A percentile compares a stretch with the other conserved stretches of the same genome.
Evolutionary conservation across 208 protist species (phyloP).

Genomic region (Porcisia hertigi): DNA sequence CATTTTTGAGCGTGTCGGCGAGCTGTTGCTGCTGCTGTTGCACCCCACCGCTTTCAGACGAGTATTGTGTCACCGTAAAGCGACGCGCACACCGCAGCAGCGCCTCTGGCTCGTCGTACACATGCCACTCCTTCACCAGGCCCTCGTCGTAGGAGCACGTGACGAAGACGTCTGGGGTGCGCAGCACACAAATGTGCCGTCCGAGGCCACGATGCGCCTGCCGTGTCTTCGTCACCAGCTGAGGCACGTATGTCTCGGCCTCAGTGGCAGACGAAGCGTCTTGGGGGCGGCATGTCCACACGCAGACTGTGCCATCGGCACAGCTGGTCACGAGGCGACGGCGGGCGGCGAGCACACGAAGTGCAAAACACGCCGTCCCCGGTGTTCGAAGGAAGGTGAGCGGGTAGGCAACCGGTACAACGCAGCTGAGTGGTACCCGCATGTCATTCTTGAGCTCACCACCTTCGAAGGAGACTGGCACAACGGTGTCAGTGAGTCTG

Average conservation of each 20-base stretch:
- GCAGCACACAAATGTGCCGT: conserved; percentile 58
- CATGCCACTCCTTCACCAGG: conserved; percentile 84
- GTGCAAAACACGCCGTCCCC: conserved; percentile 50
- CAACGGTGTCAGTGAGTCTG: conserved; percentile 38
- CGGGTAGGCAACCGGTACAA: conserved; percentile 73
- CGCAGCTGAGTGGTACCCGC: conserved; percentile 56
- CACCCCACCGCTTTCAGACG: conserved; percentile 5
- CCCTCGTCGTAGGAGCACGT: conserved; percentile 72
- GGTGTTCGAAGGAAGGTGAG: conserved; percentile 40
- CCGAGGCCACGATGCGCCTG: conserved; percentile 39
- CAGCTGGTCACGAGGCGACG: conserved; percentile 56
- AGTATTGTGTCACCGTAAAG: conserved; percentile 43
- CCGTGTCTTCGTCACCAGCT: conserved; percentile 29
- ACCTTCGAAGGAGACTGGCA: conserved; percentile 56
- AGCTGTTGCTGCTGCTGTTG: conserved; percentile 6
- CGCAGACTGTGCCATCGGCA: conserved; percentile 49
- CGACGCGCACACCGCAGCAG: conserved; percentile 64
- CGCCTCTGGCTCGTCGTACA: conserved; percentile 74
- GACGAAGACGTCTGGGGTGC: conserved; percentile 68
- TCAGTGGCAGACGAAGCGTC: neutral
- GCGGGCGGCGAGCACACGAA: conserved; percentile 47
- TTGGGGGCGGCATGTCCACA: conserved; percentile 47
- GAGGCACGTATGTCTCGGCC: conserved; percentile 37
- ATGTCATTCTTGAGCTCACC: conserved; percentile 64
- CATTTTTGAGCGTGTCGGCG: conserved; percentile 25